Conservation (phyloP, 2,329 filamentous ascomycete species). For the Microdochium paspali region DNA sequence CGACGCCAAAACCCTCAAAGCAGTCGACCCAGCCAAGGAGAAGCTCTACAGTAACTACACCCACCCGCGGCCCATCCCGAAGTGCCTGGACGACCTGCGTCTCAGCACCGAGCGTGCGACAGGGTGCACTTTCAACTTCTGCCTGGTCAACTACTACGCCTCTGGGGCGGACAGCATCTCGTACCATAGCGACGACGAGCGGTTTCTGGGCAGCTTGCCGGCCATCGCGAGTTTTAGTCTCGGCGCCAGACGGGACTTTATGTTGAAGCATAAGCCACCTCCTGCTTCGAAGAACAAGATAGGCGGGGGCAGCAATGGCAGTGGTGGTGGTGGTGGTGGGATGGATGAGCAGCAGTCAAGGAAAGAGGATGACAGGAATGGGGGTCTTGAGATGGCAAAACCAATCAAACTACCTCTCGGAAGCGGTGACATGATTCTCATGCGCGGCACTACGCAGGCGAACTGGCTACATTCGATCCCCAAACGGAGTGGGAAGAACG, state of each 20-base stretch:
- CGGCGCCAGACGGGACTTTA: slow-evolving; percentile 63
- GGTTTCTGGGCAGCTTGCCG: slow-evolving; percentile 60
- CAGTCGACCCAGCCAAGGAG: not conserved
- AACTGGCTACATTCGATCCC: slow-evolving; percentile 74
- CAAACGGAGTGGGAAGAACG: slow-evolving; percentile 57
- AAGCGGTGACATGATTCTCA: slow-evolving; percentile 70
- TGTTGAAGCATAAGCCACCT: slow-evolving; percentile 68
- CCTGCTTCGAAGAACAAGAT: slow-evolving; percentile 5
- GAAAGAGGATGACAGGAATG: too few relatives aligned
- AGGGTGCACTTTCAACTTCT: slow-evolving; percentile 65
- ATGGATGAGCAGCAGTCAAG: slow-evolving; percentile 8
- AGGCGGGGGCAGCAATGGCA: slow-evolving; percentile 6
- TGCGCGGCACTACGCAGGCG: slow-evolving; percentile 65
- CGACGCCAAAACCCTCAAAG: slow-evolving; percentile 28
- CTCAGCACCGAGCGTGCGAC: slow-evolving; percentile 56
- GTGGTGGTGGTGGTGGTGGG: too few relatives aligned
- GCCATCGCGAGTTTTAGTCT: slow-evolving; percentile 68
- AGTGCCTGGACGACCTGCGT: slow-evolving; percentile 57
- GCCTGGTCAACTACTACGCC: slow-evolving; percentile 78
- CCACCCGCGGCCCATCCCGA: slow-evolving; percentile 59
- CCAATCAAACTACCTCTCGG: slow-evolving; percentile 43
- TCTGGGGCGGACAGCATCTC: slow-evolving; percentile 66
- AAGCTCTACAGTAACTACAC: slow-evolving; percentile 27
- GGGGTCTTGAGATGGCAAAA: too few relatives aligned
- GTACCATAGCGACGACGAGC: slow-evolving; percentile 74